Conservation (phyloP, 768 basidiomycete genomes). For the Hygrocybe punicea region DNA sequence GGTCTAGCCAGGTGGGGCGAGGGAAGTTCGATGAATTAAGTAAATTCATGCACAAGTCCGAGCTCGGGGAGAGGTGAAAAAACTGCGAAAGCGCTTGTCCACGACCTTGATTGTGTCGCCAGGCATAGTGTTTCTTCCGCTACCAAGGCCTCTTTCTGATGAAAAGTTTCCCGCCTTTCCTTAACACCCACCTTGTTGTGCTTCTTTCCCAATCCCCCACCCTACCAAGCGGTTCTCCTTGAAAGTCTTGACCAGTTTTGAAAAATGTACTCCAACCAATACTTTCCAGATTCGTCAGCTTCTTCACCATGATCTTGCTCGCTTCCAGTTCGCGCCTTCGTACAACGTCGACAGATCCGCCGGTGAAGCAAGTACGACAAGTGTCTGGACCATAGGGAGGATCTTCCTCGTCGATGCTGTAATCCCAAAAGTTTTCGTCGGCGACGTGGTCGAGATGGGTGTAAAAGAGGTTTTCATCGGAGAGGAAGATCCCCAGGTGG, state of each 20-base stretch:
- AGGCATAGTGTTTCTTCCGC: not conserved
- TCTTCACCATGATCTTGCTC: slow-evolving; percentile 43
- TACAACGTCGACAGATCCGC: slow-evolving; percentile 23
- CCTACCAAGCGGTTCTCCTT: not conserved
- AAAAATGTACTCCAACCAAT: slow-evolving; percentile 57
- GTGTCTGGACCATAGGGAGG: slow-evolving; percentile 29
- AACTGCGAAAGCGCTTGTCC: no score
- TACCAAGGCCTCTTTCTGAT: not conserved
- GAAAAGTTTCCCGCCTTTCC: not conserved
- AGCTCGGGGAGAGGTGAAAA: no score
- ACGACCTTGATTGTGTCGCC: no score
- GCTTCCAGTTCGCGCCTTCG: slow-evolving; percentile 47
- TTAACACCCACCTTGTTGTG: not conserved
- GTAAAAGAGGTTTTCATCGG: slow-evolving; percentile 48
- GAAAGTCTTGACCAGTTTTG: not conserved
- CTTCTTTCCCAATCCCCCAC: not conserved
- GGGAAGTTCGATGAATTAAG: no score
- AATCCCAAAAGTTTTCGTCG: slow-evolving; percentile 17
- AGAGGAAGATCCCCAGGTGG: slow-evolving; percentile 62
- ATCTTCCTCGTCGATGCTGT: slow-evolving; percentile 22
- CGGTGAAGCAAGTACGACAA: slow-evolving; percentile 37
- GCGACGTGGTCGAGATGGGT: slow-evolving; percentile 43
- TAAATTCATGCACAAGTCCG: no score
- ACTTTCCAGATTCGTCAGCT: slow-evolving; percentile 42
- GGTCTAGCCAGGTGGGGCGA: no score